Conservation (phyloP, 768 basidiomycete genomes). For the Russula sp. region DNA sequence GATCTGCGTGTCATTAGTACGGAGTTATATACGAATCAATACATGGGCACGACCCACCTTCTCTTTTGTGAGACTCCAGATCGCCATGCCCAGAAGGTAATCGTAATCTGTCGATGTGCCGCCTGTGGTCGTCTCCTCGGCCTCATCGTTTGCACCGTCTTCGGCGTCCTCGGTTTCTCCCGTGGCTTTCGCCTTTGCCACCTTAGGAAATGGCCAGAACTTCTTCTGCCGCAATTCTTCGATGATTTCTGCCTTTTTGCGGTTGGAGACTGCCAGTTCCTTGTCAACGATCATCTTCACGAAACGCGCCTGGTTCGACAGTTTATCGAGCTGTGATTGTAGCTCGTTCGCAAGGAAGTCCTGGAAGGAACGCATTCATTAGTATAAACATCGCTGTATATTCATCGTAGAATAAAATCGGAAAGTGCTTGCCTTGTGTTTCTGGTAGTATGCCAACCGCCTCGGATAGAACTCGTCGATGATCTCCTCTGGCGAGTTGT, state of each 20-base stretch:
- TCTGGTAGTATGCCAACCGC: slow-evolving; percentile 88
- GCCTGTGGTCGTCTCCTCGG: slow-evolving; percentile 46
- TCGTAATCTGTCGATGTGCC: slow-evolving; percentile 71
- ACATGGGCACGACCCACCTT: slow-evolving; percentile 49
- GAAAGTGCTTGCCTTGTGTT: slow-evolving; percentile 75
- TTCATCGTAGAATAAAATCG: not conserved
- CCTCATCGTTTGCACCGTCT: slow-evolving; percentile 45
- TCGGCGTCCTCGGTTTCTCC: slow-evolving; percentile 64
- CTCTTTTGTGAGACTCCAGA: slow-evolving; percentile 92
- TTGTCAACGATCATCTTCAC: slow-evolving; percentile 93
- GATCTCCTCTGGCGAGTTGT: slow-evolving; percentile 84
- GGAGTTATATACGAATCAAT: not conserved
- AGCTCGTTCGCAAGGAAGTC: slow-evolving; percentile 83
- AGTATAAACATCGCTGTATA: not conserved
- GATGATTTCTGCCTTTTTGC: slow-evolving; percentile 86
- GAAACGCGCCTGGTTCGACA: slow-evolving; percentile 95
- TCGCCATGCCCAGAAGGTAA: slow-evolving; percentile 92
- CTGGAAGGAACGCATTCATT: slow-evolving; percentile 41
- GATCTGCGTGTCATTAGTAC: slow-evolving; percentile 49
- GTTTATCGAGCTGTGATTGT: slow-evolving; percentile 72
- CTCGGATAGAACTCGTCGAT: slow-evolving; percentile 89
- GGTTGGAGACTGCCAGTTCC: slow-evolving; percentile 75
- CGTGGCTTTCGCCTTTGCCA: slow-evolving; percentile 58
- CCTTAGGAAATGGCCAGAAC: slow-evolving; percentile 92
- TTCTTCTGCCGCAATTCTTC: slow-evolving; percentile 75